Evolutionary conservation across 2,329 filamentous ascomycete species (phyloP).

Genomic region (Fusarium nurragi): DNA sequence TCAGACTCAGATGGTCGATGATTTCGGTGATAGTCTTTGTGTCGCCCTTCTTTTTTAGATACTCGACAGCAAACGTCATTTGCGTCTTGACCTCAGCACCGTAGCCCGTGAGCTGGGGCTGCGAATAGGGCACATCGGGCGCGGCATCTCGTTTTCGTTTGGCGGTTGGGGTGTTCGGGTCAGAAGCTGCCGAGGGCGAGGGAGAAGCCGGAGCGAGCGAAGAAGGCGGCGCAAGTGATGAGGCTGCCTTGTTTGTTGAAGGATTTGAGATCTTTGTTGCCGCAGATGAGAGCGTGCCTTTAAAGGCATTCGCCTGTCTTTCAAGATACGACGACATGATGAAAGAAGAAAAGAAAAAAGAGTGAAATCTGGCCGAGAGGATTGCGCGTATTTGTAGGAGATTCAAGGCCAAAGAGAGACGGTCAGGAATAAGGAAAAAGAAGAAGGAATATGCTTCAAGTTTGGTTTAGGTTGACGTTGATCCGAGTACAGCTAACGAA

Average conservation of each 20-base stretch:
- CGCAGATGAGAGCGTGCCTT: conserved; percentile 69
- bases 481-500: conserved; percentile 26
- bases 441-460: conserved; percentile 23
- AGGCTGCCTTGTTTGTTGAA: conserved; percentile 48
- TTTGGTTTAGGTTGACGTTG: conserved; percentile 26
- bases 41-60: conserved; percentile 76
- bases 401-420: conserved; percentile 18
- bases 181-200: conserved; percentile 66
- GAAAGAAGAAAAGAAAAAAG: conserved; percentile 38
- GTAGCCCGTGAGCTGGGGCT: conserved; percentile 78
- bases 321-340: conserved; percentile 71
- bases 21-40: conserved; percentile 79
- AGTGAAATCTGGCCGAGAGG: conserved; percentile 8
- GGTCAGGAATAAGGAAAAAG: conserved; percentile 15
- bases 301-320: conserved; percentile 71
- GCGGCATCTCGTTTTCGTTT: conserved; percentile 68
- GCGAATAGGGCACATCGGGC: conserved; percentile 72
- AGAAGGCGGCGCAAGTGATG: conserved; percentile 42
- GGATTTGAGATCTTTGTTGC: conserved; percentile 69
- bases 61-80: conserved; percentile 85
- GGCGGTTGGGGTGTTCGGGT: conserved; percentile 70
- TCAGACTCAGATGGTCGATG: conserved; percentile 80
- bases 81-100: conserved; percentile 87
- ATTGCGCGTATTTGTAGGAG: conserved; percentile 1
- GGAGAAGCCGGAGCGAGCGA: conserved; percentile 68